phyloP scores from a whole-genome alignment of 768 basidiomycete species.

The Trametes elegans region DNA sequence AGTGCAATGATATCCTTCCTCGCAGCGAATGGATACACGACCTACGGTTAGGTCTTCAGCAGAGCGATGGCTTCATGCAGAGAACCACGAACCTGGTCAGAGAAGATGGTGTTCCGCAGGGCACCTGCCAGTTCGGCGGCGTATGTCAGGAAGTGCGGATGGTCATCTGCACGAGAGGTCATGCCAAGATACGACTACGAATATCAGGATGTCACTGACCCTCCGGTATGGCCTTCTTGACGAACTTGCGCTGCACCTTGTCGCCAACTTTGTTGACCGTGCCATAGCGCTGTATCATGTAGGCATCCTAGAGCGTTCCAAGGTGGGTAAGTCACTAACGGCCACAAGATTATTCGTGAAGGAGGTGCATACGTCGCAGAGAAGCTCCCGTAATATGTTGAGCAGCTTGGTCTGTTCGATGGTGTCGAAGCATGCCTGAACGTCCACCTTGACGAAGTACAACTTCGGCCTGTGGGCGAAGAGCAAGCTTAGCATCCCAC shows the following conservation, averaged over 20 bases:
- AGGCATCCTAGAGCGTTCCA: conserved; percentile 51
- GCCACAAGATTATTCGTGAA: not conserved
- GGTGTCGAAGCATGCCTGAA: conserved; percentile 94
- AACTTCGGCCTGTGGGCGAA: conserved; percentile 75
- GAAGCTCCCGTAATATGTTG: conserved; percentile 65
- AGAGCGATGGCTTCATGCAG: not conserved
- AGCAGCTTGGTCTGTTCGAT: conserved; percentile 88
- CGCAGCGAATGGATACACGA: conserved; percentile 51
- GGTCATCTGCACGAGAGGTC: conserved; percentile 53
- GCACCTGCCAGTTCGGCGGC: conserved; percentile 65
- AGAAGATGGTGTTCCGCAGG: conserved; percentile 76
- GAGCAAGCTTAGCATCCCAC: not conserved
- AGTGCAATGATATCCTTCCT: conserved; percentile 65
- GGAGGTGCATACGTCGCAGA: conserved; percentile 59
- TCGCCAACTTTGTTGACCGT: conserved; percentile 58
- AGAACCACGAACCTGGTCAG: conserved; percentile 66
- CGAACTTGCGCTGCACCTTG: conserved; percentile 53
- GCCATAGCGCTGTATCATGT: conserved; percentile 69
- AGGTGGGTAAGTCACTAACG: not conserved
- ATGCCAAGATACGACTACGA: not conserved
- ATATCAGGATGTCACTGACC: conserved; percentile 39
- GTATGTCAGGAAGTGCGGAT: conserved; percentile 67
- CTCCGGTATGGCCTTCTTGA: conserved; percentile 64
- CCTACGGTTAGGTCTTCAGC: conserved; percentile 31
- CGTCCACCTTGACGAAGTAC: conserved; percentile 97